These are phyloP conservation scores for Aspergillus hiratsukae DNA, from an alignment of 2,329 filamentous ascomycete genomes.

Conservation along the genomic window DNA sequence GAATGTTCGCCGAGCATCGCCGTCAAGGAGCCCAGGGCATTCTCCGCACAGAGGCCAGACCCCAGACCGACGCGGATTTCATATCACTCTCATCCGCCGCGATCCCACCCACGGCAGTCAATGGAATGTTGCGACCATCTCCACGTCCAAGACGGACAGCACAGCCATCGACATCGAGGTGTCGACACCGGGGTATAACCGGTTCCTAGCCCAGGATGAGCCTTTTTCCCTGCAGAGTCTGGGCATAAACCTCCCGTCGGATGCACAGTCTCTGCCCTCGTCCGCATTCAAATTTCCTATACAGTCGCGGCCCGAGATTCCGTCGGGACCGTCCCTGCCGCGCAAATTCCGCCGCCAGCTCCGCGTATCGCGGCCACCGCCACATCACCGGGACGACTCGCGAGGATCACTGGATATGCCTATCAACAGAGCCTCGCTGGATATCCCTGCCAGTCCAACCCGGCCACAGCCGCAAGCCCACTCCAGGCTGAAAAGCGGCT, in stretches of 20 bases:
- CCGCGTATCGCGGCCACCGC: constrained; percentile 27
- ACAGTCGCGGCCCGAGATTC: constrained; percentile 1
- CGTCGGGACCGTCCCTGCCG: constrained; percentile 16
- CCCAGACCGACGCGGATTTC: constrained; percentile 26
- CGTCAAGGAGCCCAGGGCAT: constrained; percentile 24
- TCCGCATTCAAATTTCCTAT: constrained; percentile 4
- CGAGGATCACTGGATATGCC: constrained; percentile 16
- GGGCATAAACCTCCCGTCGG: constrained; percentile 21
- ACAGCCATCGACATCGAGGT: constrained; percentile 51
- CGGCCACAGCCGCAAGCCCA: constrained; percentile 6
- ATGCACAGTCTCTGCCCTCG: constrained; percentile 8
- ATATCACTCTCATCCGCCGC: constrained; percentile 64
- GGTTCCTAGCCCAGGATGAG: constrained; percentile 46
- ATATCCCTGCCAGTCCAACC: constrained; percentile 10
- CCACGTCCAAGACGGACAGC: constrained; percentile 31
- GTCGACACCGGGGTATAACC: constrained; percentile 56
- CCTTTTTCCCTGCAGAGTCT: constrained; percentile 31
- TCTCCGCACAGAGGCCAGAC: constrained; percentile 18
- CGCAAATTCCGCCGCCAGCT: constrained; percentile 31
- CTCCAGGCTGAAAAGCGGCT: constrained; percentile 34
- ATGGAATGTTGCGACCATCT: constrained; percentile 70
- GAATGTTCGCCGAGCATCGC: constrained; percentile 14
- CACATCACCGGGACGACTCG: constrained; percentile 16
- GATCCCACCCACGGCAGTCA: constrained; percentile 65
- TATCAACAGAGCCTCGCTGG: constrained; percentile 15